These are phyloP conservation scores for Geranium brycei DNA, from an alignment of 345 rosid species.

Conservation along the genomic window DNA sequence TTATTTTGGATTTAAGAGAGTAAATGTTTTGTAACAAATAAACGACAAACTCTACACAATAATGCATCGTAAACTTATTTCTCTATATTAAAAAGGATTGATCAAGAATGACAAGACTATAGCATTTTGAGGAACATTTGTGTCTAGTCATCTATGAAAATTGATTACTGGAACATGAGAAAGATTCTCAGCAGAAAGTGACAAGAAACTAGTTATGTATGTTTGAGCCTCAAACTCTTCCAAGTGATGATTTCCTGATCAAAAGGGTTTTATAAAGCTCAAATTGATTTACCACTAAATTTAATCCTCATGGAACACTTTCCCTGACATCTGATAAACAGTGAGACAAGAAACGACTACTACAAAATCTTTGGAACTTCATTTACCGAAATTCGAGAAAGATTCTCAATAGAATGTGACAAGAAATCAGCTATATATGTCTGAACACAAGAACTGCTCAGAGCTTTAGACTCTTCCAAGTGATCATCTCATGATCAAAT, in stretches of 20 bases:
- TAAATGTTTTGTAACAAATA: too few species aligned
- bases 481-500: conserved; percentile 20
- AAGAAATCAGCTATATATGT: neutral
- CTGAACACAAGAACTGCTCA: conserved; percentile 8
- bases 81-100: too few species aligned
- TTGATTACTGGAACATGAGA: neutral
- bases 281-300: conserved; percentile 41
- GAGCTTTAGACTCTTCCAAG: conserved; percentile 7
- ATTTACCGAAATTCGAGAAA: too few species aligned
- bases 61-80: too few species aligned
- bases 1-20: too few species aligned
- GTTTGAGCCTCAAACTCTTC: conserved; percentile 14
- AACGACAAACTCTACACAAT: too few species aligned
- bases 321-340: conserved; percentile 28
- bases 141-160: neutral
- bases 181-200: neutral
- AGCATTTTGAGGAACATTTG: too few species aligned
- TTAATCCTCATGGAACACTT: conserved; percentile 40
- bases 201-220: neutral
- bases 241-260: conserved; percentile 20
- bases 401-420: neutral
- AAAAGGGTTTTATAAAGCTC: conserved; percentile 20
- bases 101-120: too few species aligned
- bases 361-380: too few species aligned
- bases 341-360: conserved; percentile 21